These are phyloP conservation scores for Corrigiola litoralis DNA, from an alignment of 179 eudicot species.

Conservation along the genomic window DNA sequence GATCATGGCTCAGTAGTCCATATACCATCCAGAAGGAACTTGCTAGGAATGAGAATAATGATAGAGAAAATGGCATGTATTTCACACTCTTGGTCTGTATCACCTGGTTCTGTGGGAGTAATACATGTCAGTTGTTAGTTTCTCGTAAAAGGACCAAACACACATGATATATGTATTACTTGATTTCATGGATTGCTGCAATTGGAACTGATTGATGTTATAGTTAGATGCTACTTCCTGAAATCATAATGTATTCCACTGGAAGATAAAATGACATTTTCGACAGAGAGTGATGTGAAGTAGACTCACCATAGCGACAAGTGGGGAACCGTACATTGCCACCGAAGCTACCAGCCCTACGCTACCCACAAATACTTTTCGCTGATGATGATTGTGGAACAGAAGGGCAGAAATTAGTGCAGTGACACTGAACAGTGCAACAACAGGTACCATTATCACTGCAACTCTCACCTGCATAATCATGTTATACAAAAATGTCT, in stretches of 20 bases:
- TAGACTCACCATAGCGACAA: slow-evolving; percentile 59
- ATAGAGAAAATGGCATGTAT: slow-evolving; percentile 72
- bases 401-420: slow-evolving; percentile 40
- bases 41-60: slow-evolving; percentile 69
- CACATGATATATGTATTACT: background rate
- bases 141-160: background rate
- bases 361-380: slow-evolving; percentile 63
- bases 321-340: slow-evolving; percentile 62
- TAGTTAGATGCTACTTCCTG: background rate
- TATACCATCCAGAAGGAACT: slow-evolving; percentile 67
- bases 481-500: slow-evolving; percentile 4
- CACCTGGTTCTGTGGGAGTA: slow-evolving; percentile 57
- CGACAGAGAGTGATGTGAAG: background rate
- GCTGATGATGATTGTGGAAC: slow-evolving; percentile 47
- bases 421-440: slow-evolving; percentile 26
- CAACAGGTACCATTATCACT: slow-evolving; percentile 26
- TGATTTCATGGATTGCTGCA: background rate
- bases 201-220: background rate
- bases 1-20: slow-evolving; percentile 69
- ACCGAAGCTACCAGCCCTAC: slow-evolving; percentile 52
- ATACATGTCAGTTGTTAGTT: background rate
- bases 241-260: background rate
- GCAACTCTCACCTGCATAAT: slow-evolving; percentile 60
- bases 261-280: background rate
- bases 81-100: slow-evolving; percentile 64